Evolutionary conservation across 257 asterid species (phyloP).

Genomic region (Marsdenia floribunda): DNA sequence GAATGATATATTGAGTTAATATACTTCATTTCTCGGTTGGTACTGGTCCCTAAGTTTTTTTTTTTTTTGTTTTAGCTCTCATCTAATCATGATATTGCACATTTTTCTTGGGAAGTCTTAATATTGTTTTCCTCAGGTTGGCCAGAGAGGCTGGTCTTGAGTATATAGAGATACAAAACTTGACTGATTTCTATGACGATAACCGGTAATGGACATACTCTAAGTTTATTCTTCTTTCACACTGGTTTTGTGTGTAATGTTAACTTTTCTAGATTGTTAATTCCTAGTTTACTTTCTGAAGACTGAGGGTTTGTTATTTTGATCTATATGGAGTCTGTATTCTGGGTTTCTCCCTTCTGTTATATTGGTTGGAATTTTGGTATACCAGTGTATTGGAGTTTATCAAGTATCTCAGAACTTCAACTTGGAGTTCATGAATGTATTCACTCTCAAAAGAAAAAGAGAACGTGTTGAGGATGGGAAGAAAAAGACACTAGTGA

Average conservation of each 20-base stretch:
- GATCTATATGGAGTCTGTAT: background rate
- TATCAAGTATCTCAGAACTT: background rate
- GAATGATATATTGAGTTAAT: background rate
- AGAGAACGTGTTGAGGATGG: background rate
- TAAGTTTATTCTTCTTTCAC: background rate
- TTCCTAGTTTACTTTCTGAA: background rate
- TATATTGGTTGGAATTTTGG: background rate
- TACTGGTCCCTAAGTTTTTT: background rate
- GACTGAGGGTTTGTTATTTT: background rate
- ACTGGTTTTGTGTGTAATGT: background rate
- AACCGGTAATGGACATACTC: conserved; percentile 44
- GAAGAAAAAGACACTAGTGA: background rate
- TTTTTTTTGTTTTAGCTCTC: background rate
- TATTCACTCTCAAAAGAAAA: background rate
- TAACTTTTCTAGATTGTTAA: background rate
- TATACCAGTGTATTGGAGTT: background rate
- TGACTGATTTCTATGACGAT: conserved; percentile 93
- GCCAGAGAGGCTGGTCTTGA: conserved; percentile 98
- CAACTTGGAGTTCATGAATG: background rate
- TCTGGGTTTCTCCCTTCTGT: background rate
- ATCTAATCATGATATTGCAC: background rate
- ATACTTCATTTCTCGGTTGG: background rate
- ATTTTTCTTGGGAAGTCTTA: background rate
- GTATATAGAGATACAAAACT: conserved; percentile 76
- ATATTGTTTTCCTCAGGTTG: conserved; percentile 55